Conservation (phyloP, 1,284 basidiomycete genomes). For the Calocybe gambosa region DNA sequence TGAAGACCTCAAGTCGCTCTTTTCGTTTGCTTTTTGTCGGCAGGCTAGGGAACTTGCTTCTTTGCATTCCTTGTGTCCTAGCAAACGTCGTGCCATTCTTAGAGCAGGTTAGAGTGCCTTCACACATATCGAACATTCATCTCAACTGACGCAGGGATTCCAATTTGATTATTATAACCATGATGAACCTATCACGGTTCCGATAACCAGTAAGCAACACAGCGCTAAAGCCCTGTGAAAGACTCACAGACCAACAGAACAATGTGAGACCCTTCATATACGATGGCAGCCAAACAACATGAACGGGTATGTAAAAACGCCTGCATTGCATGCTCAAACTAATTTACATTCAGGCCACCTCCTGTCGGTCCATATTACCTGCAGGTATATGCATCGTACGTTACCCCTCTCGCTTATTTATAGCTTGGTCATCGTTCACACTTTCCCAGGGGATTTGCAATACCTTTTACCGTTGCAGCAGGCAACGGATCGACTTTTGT, state of each 20-base stretch:
- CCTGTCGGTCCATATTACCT: slow-evolving; percentile 44
- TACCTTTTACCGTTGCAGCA: slow-evolving; percentile 39
- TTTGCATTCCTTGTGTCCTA: not conserved
- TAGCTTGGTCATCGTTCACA: not conserved
- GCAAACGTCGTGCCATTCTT: slow-evolving; percentile 6
- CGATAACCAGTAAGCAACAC: slow-evolving; percentile 30
- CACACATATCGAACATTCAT: not conserved
- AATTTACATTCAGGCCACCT: slow-evolving; percentile 29
- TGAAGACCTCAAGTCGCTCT: not conserved
- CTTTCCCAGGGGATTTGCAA: slow-evolving; percentile 29
- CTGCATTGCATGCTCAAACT: not conserved
- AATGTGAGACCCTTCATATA: slow-evolving; percentile 44
- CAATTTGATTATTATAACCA: slow-evolving; percentile 36
- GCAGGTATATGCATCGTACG: slow-evolving; percentile 45
- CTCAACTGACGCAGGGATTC: slow-evolving; percentile 31
- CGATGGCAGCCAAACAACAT: slow-evolving; percentile 33
- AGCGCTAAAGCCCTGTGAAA: slow-evolving; percentile 1
- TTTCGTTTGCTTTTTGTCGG: not conserved
- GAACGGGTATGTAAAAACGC: slow-evolving; percentile 26
- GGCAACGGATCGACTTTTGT: slow-evolving; percentile 36
- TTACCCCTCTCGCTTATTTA: slow-evolving; percentile 1
- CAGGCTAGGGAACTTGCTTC: not conserved
- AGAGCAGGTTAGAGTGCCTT: slow-evolving; percentile 1
- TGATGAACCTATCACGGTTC: slow-evolving; percentile 30
- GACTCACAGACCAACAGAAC: slow-evolving; percentile 25